Evolutionary conservation across 2,329 filamentous ascomycete genomes (phyloP), one percentile per base, ranked within the genome.

Genomic region (Hysterium pulicare): DNA sequence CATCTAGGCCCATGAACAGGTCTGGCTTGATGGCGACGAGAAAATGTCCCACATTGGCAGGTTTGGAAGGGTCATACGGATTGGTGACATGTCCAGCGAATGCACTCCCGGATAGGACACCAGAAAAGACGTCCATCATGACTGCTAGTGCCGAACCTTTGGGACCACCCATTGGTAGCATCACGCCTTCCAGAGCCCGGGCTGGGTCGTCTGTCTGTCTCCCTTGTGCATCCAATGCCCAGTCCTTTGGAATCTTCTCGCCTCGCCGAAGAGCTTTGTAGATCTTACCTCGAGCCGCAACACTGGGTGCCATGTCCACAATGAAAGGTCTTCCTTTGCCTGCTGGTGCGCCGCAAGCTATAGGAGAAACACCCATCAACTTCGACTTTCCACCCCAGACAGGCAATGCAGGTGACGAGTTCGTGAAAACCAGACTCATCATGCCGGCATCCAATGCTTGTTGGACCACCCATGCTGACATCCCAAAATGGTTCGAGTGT

Each of bases 71-170:
- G 56, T 90, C 86, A 61, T 93, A 93, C 0, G 87, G 88, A 15
- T 79, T 79, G 0, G 82, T 86, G 15, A 93, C 87, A 55, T 86
- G 74, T 0, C 87, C 87, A 0, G 86, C 88, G 65, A 88, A 93
- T 0, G 86, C 86, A 23, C 82, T 84, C 0, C 87, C 87, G 0
- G 85, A 88, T 0, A 93, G 57, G 0, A 87, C 83, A 0, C 87
- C 87, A 0, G 86, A 90, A 59, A 93, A 91, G 2, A 94, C 84
- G 58, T 93, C 87, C 88, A 93, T 93, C 85, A 90, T 91, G 42
- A 93, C 79, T 0, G 85, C 72, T 31, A 93, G 63, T 0, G 78
- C 88, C 2, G 83, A 87, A 0, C 88, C 88, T 64, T 93, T 93
- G 0, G 87, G 86, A 0, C 88, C 87, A 2, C 87, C 87, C 84